A percentile compares a stretch with the other conserved stretches of the same genome.
Evolutionary conservation across 2,329 filamentous ascomycete species (phyloP).

Genomic region (Lizonia empirigonia): DNA sequence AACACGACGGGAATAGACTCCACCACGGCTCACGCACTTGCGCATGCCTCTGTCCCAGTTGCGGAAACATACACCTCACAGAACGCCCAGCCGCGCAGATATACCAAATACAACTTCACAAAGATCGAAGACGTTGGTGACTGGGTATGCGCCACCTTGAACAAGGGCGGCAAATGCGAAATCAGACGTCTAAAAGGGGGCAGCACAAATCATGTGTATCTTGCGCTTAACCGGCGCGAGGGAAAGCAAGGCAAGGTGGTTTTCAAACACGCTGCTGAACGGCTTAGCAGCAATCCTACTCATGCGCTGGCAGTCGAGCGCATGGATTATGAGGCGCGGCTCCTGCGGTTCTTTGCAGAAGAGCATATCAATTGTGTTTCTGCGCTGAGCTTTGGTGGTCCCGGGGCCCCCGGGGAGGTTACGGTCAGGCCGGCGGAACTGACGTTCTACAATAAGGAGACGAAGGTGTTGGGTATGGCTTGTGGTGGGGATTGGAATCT

Average conservation of each 20-base stretch:
- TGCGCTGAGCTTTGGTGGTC: too few species aligned
- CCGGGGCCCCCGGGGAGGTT: too few species aligned
- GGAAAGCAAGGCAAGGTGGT: conserved; percentile 22
- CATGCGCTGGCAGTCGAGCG: conserved; percentile 37
- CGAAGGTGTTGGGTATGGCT: conserved; percentile 38
- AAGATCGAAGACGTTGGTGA: neutral
- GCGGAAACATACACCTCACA: too few species aligned
- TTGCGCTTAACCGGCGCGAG: conserved; percentile 25
- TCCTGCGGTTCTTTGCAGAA: conserved; percentile 26
- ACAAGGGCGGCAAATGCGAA: too few species aligned
- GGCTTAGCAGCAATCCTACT: conserved; percentile 28
- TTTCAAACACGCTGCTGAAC: conserved; percentile 46
- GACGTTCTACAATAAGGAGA: conserved; percentile 33
- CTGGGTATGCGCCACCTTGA: too few species aligned
- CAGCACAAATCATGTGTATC: conserved; percentile 46
- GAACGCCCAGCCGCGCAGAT: neutral
- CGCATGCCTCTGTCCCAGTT: too few species aligned
- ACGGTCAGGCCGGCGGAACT: too few species aligned
- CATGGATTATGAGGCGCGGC: conserved; percentile 45
- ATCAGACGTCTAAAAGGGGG: conserved; percentile 35
- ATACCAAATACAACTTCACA: neutral
- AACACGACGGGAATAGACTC: neutral
- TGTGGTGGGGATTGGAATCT: conserved; percentile 40
- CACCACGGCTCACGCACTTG: too few species aligned
- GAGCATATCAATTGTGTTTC: neutral